These are phyloP conservation scores for Chaetomidium leptoderma DNA, from an alignment of 495 filamentous ascomycete species.

Conservation along the genomic window DNA sequence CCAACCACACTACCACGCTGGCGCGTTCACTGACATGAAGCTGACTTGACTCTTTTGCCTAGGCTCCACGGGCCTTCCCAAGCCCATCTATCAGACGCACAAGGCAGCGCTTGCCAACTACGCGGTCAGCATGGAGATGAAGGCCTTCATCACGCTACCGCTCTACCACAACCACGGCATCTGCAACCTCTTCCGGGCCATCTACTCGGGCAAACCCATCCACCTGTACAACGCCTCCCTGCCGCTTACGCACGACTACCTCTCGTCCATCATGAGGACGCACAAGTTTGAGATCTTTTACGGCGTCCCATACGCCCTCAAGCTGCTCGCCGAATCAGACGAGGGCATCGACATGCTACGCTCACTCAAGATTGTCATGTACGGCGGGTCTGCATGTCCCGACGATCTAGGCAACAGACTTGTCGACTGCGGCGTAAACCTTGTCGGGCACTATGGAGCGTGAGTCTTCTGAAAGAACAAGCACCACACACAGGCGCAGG, in stretches of 20 bases:
- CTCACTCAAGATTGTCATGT: not conserved
- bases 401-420: not conserved
- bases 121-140: not conserved
- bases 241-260: not conserved
- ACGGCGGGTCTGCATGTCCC: not conserved
- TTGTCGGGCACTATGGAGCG: not conserved
- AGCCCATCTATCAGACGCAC: not conserved
- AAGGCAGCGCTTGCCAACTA: not conserved
- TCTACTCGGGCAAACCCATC: conserved; percentile 2
- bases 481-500: no score
- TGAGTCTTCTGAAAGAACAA: not conserved
- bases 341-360: not conserved
- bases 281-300: not conserved
- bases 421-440: not conserved
- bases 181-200: not conserved
- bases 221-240: conserved; percentile 5
- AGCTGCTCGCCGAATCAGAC: not conserved
- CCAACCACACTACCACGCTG: not conserved
- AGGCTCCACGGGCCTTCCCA: conserved; percentile 2
- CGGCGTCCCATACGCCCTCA: not conserved
- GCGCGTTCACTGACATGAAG: not conserved
- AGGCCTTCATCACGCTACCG: conserved; percentile 5
- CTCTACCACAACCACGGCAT: conserved; percentile 1
- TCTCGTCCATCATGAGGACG: not conserved
- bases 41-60: no score